phyloP scores from a whole-genome alignment of 1,139 yeast genomes.

The Barnettozyma hawaiiensis region DNA sequence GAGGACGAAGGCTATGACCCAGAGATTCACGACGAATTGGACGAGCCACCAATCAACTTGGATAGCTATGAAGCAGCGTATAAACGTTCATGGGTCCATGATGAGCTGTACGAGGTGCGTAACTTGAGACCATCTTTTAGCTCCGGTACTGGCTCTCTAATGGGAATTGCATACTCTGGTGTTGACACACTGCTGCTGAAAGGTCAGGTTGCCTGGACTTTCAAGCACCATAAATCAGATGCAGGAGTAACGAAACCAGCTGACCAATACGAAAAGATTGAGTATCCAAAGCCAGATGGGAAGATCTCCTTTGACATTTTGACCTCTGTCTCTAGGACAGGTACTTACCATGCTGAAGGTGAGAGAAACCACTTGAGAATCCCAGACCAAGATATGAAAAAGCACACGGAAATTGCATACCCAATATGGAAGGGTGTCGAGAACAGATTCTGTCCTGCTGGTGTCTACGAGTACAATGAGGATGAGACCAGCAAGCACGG shows the following conservation, averaged over 20 bases:
- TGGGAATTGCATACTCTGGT: constrained; percentile 83
- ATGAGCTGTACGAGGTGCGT: constrained; percentile 77
- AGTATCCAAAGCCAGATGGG: constrained; percentile 93
- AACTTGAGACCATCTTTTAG: constrained; percentile 90
- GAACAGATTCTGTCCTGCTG: constrained; percentile 94
- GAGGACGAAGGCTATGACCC: constrained; percentile 37
- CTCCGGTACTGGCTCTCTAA: constrained; percentile 57
- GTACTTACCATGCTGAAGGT: constrained; percentile 92
- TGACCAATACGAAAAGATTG: constrained; percentile 56
- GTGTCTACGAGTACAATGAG: constrained; percentile 88
- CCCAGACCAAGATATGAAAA: constrained; percentile 61
- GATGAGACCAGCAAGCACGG: constrained; percentile 53
- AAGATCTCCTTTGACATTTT: constrained; percentile 81
- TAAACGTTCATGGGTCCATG: constrained; percentile 75
- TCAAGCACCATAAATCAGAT: constrained; percentile 66
- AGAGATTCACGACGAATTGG: constrained; percentile 30
- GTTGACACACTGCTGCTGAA: constrained; percentile 69
- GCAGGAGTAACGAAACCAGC: constrained; percentile 69
- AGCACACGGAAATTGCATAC: constrained; percentile 64
- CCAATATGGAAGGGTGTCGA: constrained; percentile 83
- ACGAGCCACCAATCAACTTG: constrained; percentile 43
- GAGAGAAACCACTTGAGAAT: constrained; percentile 85
- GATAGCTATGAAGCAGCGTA: constrained; percentile 56
- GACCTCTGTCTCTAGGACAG: constrained; percentile 92
- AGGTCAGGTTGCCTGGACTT: constrained; percentile 87